Evolutionary conservation across 2,329 filamentous ascomycete species (phyloP).

Genomic region (Apiospora koreana): DNA sequence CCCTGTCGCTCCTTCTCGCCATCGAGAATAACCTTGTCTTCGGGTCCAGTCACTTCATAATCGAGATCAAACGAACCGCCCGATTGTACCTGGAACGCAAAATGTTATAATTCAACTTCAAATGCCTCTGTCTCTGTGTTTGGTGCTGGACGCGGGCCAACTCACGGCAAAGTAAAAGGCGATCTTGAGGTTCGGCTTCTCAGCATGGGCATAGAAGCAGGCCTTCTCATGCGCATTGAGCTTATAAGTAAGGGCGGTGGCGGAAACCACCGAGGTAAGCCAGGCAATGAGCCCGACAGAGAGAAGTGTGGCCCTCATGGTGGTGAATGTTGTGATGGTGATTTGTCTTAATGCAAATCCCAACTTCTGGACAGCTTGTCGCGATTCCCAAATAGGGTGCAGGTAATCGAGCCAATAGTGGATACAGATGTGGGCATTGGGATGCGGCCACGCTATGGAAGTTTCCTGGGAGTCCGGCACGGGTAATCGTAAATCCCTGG

Average conservation of each 20-base stretch:
- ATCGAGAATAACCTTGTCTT: slow-evolving; percentile 77
- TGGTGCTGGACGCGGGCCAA: slow-evolving; percentile 18
- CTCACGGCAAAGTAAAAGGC: slow-evolving; percentile 98
- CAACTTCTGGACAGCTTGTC: slow-evolving; percentile 24
- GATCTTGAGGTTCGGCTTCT: slow-evolving; percentile 81
- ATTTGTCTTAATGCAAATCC: neutral
- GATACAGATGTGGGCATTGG: neutral
- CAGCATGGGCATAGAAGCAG: slow-evolving; percentile 86
- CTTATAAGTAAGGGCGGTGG: slow-evolving; percentile 93
- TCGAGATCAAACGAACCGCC: slow-evolving; percentile 97
- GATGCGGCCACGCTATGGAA: slow-evolving; percentile 14
- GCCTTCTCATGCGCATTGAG: slow-evolving; percentile 88
- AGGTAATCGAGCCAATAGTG: neutral
- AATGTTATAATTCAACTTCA: neutral
- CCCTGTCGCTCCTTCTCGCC: slow-evolving; percentile 92
- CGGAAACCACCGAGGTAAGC: slow-evolving; percentile 70
- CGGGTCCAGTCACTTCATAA: slow-evolving; percentile 83
- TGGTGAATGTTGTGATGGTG: slow-evolving; percentile 29
- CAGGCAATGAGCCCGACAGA: slow-evolving; percentile 71
- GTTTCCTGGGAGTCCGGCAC: slow-evolving; percentile 13
- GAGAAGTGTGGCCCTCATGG: slow-evolving; percentile 67
- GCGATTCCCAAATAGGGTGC: slow-evolving; percentile 13
- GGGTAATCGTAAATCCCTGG: slow-evolving; percentile 17
- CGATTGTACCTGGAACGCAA: slow-evolving; percentile 78
- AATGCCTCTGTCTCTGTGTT: neutral